Evolutionary conservation across 2,329 filamentous ascomycete species (phyloP).

Genomic region (Paramyrothecium roridum): DNA sequence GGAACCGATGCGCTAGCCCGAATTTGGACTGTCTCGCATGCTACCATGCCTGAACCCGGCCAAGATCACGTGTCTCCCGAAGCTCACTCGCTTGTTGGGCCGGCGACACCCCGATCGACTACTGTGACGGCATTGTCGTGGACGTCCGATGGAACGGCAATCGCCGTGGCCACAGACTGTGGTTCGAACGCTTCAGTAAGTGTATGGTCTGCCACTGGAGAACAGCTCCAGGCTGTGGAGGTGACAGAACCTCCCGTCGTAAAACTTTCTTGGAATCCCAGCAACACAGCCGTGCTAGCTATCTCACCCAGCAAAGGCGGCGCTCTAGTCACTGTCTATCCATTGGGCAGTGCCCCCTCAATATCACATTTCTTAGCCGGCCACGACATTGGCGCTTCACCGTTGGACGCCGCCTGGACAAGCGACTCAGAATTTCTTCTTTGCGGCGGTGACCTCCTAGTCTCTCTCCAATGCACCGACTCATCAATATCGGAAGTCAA

Average conservation of each 20-base stretch:
- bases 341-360: constrained; percentile 37
- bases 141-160: constrained; percentile 52
- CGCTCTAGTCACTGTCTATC: constrained; percentile 55
- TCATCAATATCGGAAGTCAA: constrained; percentile 40
- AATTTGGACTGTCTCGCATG: constrained; percentile 62
- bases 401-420: constrained; percentile 59
- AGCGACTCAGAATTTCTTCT: constrained; percentile 56
- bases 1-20: constrained; percentile 69
- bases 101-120: constrained; percentile 47
- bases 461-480: constrained; percentile 44
- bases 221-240: constrained; percentile 49
- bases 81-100: constrained; percentile 44
- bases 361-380: constrained; percentile 44
- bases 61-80: constrained; percentile 37
- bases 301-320: constrained; percentile 54
- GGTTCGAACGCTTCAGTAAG: constrained; percentile 49
- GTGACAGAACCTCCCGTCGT: constrained; percentile 59
- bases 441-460: constrained; percentile 53
- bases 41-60: constrained; percentile 37
- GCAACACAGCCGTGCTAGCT: constrained; percentile 50
- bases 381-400: constrained; percentile 48
- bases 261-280: constrained; percentile 59
- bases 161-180: constrained; percentile 57
- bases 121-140: constrained; percentile 59
- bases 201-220: constrained; percentile 54